A percentile compares a stretch with the other conserved stretches of the same genome.
phyloP scores from a whole-genome alignment of 2,329 filamentous ascomycete genomes.

The Botryosphaeria dothidea region DNA sequence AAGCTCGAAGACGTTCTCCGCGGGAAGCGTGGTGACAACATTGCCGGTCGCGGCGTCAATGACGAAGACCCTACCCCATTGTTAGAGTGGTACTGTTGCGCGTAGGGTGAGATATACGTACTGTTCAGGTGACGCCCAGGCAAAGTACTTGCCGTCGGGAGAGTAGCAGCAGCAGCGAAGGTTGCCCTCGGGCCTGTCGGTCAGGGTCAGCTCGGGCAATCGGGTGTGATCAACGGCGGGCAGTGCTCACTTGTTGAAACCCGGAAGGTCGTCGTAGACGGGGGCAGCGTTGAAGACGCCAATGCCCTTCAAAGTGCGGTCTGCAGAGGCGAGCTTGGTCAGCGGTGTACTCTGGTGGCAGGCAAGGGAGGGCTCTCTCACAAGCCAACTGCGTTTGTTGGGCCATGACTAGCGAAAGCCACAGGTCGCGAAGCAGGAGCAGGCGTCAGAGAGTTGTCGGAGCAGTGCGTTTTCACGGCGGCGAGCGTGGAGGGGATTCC shows the following conservation, averaged over 20 bases:
- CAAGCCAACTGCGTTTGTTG: constrained; percentile 91
- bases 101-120: constrained; percentile 37
- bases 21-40: constrained; percentile 71
- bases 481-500: constrained; percentile 14
- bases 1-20: constrained; percentile 87
- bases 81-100: constrained; percentile 13
- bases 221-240: constrained; percentile 3
- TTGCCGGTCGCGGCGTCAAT: constrained; percentile 78
- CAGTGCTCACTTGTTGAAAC: constrained; percentile 62
- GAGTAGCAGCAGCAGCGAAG: constrained; percentile 95
- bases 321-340: constrained; percentile 37
- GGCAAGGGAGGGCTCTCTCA: constrained; percentile 41
- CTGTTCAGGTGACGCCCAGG: constrained; percentile 84
- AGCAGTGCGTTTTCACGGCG: constrained; percentile 12
- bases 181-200: constrained; percentile 79
- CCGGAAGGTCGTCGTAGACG: constrained; percentile 79
- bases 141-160: constrained; percentile 92
- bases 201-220: constrained; percentile 11
- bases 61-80: constrained; percentile 66
- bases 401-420: constrained; percentile 93
- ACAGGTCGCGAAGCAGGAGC: constrained; percentile 52
- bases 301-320: constrained; percentile 95
- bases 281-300: constrained; percentile 90
- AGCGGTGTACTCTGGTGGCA: not conserved
- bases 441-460: constrained; percentile 27